phyloP scores from a whole-genome alignment of 2,329 filamentous ascomycete genomes.

The Dendrostoma leiphaemia region DNA sequence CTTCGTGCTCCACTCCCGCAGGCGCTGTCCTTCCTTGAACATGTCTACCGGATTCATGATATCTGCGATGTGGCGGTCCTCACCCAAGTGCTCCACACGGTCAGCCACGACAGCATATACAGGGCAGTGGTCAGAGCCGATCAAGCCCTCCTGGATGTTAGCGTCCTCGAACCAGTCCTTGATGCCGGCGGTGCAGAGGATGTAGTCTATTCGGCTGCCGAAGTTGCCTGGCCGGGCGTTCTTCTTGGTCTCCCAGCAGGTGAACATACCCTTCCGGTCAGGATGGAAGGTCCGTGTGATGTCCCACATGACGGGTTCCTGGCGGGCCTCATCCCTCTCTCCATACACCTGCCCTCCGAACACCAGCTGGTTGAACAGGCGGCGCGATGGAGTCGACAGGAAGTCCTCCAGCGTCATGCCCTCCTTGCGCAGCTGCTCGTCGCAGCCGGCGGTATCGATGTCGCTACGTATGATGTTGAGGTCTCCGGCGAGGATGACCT shows the following conservation, averaged over 20 bases:
- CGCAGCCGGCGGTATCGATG: conserved; percentile 73
- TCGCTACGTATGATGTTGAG: conserved; percentile 73
- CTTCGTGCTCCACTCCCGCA: conserved; percentile 64
- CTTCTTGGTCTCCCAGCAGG: conserved; percentile 92
- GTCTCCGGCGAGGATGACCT: conserved; percentile 83
- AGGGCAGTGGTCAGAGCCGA: conserved; percentile 96
- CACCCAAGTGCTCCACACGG: conserved; percentile 48
- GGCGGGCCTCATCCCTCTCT: conserved; percentile 65
- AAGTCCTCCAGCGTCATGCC: conserved; percentile 69
- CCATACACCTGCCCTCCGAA: conserved; percentile 68
- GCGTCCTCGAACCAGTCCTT: conserved; percentile 76
- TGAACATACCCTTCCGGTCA: conserved; percentile 84
- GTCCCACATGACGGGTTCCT: conserved; percentile 76
- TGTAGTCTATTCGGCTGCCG: conserved; percentile 89
- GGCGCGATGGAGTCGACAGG: conserved; percentile 67
- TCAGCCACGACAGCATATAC: conserved; percentile 77
- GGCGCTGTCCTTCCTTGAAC: conserved; percentile 65
- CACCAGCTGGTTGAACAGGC: conserved; percentile 83
- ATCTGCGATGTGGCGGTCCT: conserved; percentile 59
- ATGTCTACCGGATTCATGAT: conserved; percentile 74
- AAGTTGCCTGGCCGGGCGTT: conserved; percentile 96
- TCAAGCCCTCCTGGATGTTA: conserved; percentile 88
- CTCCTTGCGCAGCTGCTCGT: conserved; percentile 70
- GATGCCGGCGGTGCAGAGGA: conserved; percentile 78
- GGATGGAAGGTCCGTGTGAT: conserved; percentile 80